Base-by-base conservation (phyloP, 305 asterid species). In the Solanum hybrid region DNA sequence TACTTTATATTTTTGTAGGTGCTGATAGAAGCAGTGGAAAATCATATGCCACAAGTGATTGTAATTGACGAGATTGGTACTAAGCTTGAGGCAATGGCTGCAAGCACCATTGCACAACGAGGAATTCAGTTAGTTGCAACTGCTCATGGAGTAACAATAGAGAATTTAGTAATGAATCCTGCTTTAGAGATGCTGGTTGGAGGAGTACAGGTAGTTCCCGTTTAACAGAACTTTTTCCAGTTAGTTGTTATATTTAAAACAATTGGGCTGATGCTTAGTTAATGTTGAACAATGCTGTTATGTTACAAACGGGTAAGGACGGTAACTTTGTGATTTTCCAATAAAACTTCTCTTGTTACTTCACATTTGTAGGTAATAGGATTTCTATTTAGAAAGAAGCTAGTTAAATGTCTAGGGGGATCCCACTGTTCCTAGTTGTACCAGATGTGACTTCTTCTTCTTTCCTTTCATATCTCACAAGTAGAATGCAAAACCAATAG, bases 121-220 rank as follows among this genome's bases (percentile, higher is more conserved):
- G 99, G 99, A 92, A 97, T 97, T 94, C 99, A 97, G 93, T 92
- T 97, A 90, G 98, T 97, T 92, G 99, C 98, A 79, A 97, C 98
- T 89, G 99, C 99, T 94, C 99, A 97, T 94, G 99, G 99, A 88
- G 92, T 96, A 76, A 96, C 98, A 81, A 95, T 97, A 14, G 97
- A 97, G 85, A 97, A 96, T 91, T 92, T 97, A 89, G 96, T 97
- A 69, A 94, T 93, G 97, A 96, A 97, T 95, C 99, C 98, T 87
- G 97, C 98, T 87, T 90, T 97, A 81, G 98, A 97, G 94, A 95
- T 96, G 98, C 99, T 97, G 87, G 98, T 97, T 90, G 99, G 99
- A 89, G 98, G 98, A 88, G 95, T 97, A 88, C 97, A 97, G 98
- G 99, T 96, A 93, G 86, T 42, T 89, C 40, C 14, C 34, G 46